phyloP scores from a whole-genome alignment of 306 rosid species.

The Cucurbita moschata region DNA sequence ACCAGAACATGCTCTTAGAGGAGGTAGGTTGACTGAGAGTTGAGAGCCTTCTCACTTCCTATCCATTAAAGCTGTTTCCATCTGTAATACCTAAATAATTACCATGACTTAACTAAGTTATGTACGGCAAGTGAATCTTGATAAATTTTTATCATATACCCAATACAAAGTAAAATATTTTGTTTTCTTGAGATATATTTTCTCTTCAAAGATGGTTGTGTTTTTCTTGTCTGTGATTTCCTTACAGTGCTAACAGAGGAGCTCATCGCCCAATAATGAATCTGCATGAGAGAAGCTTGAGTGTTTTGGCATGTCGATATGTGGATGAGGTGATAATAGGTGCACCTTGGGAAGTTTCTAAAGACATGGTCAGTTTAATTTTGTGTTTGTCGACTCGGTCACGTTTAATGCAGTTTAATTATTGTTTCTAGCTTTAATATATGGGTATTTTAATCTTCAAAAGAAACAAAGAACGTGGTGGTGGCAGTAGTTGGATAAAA shows the following conservation, averaged over 20 bases:
- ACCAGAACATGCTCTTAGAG: background rate
- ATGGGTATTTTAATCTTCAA: background rate
- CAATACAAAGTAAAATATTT: background rate
- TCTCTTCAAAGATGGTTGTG: background rate
- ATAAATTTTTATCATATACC: background rate
- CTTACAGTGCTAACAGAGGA: slow-evolving; percentile 66
- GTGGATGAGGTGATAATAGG: slow-evolving; percentile 98
- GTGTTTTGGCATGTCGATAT: slow-evolving; percentile 91
- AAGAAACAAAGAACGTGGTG: background rate
- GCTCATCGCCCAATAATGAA: slow-evolving; percentile 95
- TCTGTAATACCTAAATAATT: background rate
- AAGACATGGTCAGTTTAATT: slow-evolving; percentile 57
- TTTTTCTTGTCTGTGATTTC: slow-evolving; percentile 1
- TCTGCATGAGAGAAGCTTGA: slow-evolving; percentile 95
- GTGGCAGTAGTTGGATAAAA: background rate
- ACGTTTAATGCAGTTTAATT: background rate
- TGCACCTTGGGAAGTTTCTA: slow-evolving; percentile 90
- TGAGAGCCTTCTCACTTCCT: background rate
- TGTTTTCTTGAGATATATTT: background rate
- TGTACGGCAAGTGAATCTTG: background rate
- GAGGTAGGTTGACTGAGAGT: background rate
- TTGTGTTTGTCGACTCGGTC: background rate
- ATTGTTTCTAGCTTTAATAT: background rate
- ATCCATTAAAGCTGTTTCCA: background rate
- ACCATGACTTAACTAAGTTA: background rate